phyloP scores from a whole-genome alignment of 352 stramenopile species.

The Globisporangium barbulae region DNA sequence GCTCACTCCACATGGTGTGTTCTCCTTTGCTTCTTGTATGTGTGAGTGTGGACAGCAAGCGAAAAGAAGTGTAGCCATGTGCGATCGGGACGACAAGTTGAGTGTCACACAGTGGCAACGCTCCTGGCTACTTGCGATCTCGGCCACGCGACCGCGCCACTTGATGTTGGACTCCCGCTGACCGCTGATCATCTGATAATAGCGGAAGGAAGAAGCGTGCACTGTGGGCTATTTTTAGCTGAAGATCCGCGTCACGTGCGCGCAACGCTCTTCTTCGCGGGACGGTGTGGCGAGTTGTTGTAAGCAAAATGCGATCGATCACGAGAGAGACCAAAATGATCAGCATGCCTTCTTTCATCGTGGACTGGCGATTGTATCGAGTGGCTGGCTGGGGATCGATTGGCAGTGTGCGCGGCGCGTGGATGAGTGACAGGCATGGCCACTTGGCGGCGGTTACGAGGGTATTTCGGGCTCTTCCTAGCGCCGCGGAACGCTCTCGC shows the following conservation, averaged over 20 bases:
- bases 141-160: neutral
- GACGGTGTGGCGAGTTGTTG: neutral
- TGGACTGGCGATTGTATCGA: no score
- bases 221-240: neutral
- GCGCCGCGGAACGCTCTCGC: neutral
- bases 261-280: neutral
- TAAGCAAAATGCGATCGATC: neutral
- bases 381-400: no score
- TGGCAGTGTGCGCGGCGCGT: neutral
- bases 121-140: neutral
- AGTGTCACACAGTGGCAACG: neutral
- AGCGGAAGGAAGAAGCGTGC: neutral
- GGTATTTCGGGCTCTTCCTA: neutral
- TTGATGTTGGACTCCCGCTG: conserved; percentile 3
- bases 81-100: neutral
- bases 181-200: neutral
- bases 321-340: neutral
- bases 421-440: conserved; percentile 1
- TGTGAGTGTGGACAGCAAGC: neutral
- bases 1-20: neutral
- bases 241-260: conserved; percentile 4
- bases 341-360: neutral
- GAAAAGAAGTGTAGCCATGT: neutral
- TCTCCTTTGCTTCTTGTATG: neutral
- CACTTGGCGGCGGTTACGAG: neutral